Percentiles rank a stretch among this genome's conserved stretches.
These are phyloP conservation scores for Paraphoma chrysanthemicola DNA, from an alignment of 2,329 filamentous ascomycete genomes.

Conservation along the genomic window DNA sequence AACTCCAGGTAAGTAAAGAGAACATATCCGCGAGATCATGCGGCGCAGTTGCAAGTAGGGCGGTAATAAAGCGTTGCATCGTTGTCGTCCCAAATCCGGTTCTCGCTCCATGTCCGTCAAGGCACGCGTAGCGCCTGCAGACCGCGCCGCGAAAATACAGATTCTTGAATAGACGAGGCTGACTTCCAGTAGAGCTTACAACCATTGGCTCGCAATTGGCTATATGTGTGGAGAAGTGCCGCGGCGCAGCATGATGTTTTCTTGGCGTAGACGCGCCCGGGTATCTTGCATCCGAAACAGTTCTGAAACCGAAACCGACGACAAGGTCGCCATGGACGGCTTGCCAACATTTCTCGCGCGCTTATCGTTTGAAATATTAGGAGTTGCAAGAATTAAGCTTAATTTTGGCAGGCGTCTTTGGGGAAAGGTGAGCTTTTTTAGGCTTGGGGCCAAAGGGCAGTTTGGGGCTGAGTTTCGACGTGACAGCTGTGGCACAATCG, in stretches of 20 bases:
- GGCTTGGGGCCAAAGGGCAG: conserved; percentile 11
- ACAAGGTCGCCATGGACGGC: conserved; percentile 21
- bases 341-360: conserved; percentile 14
- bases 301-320: conserved; percentile 31
- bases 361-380: conserved; percentile 20
- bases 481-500: conserved; percentile 8
- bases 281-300: conserved; percentile 22
- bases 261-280: conserved; percentile 18
- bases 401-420: conserved; percentile 7
- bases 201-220: not conserved
- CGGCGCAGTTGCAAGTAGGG: too few relatives aligned
- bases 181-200: not conserved
- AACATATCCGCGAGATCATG: too few relatives aligned
- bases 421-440: conserved; percentile 3
- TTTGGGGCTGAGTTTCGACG: conserved; percentile 22
- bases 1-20: too few relatives aligned
- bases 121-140: too few relatives aligned
- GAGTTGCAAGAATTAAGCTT: conserved; percentile 8
- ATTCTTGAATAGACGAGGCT: not conserved
- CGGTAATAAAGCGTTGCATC: too few relatives aligned
- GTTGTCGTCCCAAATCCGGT: too few relatives aligned
- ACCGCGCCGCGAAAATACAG: too few relatives aligned
- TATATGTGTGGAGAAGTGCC: not conserved
- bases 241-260: conserved; percentile 5
- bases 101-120: too few relatives aligned